Base-by-base conservation (phyloP, 192 early-diverging fungal species). In the Spizellomyces sp. region DNA sequence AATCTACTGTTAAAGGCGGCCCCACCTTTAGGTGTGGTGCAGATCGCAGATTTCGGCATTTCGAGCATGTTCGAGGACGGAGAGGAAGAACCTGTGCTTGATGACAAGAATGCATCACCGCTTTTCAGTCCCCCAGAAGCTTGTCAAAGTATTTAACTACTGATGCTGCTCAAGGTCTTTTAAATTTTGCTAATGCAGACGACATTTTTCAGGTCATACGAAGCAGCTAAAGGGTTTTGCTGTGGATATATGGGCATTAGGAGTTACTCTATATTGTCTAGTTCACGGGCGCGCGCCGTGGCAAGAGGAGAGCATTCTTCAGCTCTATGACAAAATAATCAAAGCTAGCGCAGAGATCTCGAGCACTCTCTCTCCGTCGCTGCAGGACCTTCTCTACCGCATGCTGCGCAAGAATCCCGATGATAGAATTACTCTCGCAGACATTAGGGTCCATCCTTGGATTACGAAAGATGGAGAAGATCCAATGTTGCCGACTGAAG, bases 11-110 rank as follows among this genome's bases (percentile, higher is more conserved):
- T 67, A 15, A 58, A 84, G 7, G 80, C 69, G 3, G 65, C 54
- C 2, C 56, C 83, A 15, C 52, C 41, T 64, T 44, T 62, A 17
- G 65, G 64, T n/a, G 64, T 76, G 12, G 63, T 88, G 4, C 83
- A 85, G 73, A 85, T 89, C 44, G 75, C 82, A 6, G 87, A 89
- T 66, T 89, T 89, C 75, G 87, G 87, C 6, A 89, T 89, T 43
- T 85, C 86, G 45, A 76, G 78, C 58, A 83, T 87, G 83, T 79
- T 87, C 48, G 73, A 77, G 50, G 85, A 85, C 48, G 76, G 77
- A 15, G 69, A 71, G 9, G 75, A 84, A 14, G 79, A 86, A 22
- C 76, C 78, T 44, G 27, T 76, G 8, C 22, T 82, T 15, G 60
- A 77, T 42, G 80, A 86, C 58, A 80, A 82, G 61, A 88, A 86